Evolutionary conservation across 176 grass and related monocot species (phyloP).

Genomic region (Eleusine indica): DNA sequence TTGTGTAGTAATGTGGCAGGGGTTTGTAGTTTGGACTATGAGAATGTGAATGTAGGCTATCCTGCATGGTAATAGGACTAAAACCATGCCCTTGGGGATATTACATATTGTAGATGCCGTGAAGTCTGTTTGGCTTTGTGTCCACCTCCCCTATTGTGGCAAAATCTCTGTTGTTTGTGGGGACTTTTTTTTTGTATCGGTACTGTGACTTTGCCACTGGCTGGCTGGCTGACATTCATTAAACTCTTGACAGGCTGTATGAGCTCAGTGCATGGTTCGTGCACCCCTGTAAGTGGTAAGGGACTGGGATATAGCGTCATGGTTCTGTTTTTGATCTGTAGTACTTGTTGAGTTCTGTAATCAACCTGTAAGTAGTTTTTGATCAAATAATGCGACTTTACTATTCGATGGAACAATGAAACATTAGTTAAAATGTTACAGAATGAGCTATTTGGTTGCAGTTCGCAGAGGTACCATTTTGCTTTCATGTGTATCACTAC

Average conservation of each 20-base stretch:
- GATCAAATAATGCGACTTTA: background rate
- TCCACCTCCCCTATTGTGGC: background rate
- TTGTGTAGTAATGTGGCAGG: slow-evolving; percentile 3
- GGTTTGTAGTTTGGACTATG: slow-evolving; percentile 4
- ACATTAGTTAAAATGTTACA: background rate
- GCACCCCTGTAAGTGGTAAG: background rate
- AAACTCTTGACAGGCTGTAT: background rate
- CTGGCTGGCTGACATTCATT: background rate
- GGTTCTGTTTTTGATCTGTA: background rate
- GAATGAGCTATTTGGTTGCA: background rate
- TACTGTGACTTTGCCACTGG: background rate
- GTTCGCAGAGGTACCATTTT: background rate
- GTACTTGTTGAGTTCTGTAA: background rate
- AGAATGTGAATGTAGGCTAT: slow-evolving; percentile 23
- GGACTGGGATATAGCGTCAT: slow-evolving; percentile 5
- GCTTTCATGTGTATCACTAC: background rate
- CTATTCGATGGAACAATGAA: background rate
- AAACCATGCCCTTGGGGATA: background rate
- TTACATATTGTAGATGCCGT: background rate
- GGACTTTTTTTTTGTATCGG: background rate
- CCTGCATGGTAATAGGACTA: background rate
- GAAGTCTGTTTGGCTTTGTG: background rate
- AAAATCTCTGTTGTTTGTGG: background rate
- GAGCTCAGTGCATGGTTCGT: background rate
- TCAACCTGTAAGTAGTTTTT: background rate